Evolutionary conservation across 208 protist species (phyloP), one percentile per base, ranked within the genome.

Genomic region (Endotrypanum monterogeii): DNA sequence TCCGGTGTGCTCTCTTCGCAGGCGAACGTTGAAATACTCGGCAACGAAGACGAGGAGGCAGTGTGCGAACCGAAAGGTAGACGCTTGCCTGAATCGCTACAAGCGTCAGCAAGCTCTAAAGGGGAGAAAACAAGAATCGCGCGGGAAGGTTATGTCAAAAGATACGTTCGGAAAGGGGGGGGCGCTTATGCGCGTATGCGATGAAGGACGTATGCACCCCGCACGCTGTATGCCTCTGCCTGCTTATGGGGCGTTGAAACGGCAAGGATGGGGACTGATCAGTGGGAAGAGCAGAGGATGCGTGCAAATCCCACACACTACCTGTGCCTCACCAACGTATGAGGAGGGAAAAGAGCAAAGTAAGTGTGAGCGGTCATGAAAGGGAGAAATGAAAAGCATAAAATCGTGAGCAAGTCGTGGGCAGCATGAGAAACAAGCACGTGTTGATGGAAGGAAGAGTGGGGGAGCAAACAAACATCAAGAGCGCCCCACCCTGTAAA

Each of bases 281-380:
- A 41, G 32, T 41, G n/a, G n/a, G n/a, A n/a, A 35, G 32, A 62
- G 32, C 5, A 23, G 56, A 7, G 18, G 28, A 35, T 37, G 32
- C 32, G 35, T 44, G 25, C 32, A 20, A 25, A 63, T 37, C 57
- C 57, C 57, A 37, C 57, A 63, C 32, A 63, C 57, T 63, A 63
- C 16, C 4, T 23, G 57, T 41, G 14, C 41, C 25, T n/a, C 5
- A 16, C 18, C 57, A 63, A 35, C 30, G 14, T 8, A 32, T 71
- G n/a, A n/a, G n/a, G n/a, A n/a, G n/a, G n/a, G n/a, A 25, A 18
- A 76, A n/a, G 14, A 70, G 41, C 12, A 69, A 70, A 20, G 20
- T 37, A 14, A 35, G 55, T 60, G 55, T 60, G 56, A n/a, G 30
- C 23, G 56, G 14, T 12, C 20, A 18, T 37, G 30, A 11, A 16